Percentiles rank a stretch among this genome's conserved stretches.
These are phyloP conservation scores for Colletotrichum eremochloae DNA, from an alignment of 2,329 filamentous ascomycete species.

Conservation along the genomic window DNA sequence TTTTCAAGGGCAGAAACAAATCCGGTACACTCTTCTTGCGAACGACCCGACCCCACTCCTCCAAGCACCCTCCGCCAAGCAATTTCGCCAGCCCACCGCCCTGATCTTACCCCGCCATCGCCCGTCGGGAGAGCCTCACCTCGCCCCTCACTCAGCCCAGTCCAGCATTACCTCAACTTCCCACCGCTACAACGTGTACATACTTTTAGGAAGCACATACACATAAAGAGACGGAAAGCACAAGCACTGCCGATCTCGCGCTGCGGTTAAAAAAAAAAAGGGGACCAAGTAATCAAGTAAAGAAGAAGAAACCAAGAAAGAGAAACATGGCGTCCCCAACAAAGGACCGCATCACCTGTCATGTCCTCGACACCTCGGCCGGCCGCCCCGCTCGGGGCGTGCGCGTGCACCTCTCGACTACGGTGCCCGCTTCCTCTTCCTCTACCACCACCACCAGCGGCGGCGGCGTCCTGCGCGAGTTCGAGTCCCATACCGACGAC, in stretches of 20 bases:
- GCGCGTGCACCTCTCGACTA: constrained; percentile 73
- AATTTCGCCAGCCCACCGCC: not conserved
- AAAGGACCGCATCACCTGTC: constrained; percentile 83
- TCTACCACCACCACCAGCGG: constrained; percentile 49
- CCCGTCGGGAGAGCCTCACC: constrained; percentile 7
- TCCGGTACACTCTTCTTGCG: not conserved
- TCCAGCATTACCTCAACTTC: not conserved
- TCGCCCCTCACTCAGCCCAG: not conserved
- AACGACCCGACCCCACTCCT: not conserved
- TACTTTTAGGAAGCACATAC: not conserved
- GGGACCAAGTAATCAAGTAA: not conserved
- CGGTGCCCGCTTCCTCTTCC: constrained; percentile 47
- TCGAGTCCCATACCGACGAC: constrained; percentile 77
- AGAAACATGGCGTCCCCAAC: constrained; percentile 22
- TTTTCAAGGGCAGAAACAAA: not conserved
- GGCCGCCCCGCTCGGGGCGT: constrained; percentile 78
- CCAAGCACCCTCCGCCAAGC: not conserved
- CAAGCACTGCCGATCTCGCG: not conserved
- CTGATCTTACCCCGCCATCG: constrained; percentile 3
- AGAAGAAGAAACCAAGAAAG: not conserved
- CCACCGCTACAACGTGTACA: not conserved
- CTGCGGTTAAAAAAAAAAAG: not conserved
- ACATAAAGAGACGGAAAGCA: not conserved
- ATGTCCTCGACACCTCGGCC: constrained; percentile 85
- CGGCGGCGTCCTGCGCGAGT: constrained; percentile 60